Evolutionary conservation across 2,329 filamentous ascomycete genomes (phyloP).

Genomic region (Thielaviopsis ethacetica): DNA sequence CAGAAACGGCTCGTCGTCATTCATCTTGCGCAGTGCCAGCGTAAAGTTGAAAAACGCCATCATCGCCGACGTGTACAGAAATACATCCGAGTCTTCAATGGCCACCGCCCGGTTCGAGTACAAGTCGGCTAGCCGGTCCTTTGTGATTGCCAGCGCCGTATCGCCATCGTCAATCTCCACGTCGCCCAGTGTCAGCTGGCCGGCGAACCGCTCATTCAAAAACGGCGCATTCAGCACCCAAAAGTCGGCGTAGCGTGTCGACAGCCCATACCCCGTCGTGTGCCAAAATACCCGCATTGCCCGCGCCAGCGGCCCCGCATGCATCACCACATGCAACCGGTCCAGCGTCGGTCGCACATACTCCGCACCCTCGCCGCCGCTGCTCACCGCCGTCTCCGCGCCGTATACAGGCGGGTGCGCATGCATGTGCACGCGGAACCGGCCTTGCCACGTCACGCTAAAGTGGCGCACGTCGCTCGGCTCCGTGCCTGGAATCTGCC

Average conservation of each 20-base stretch:
- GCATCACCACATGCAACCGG: neutral
- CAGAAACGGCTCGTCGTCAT: neutral
- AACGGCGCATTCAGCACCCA: constrained; percentile 1
- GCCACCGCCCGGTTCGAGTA: neutral
- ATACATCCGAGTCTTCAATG: constrained; percentile 25
- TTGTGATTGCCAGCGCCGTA: neutral
- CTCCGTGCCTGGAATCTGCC: neutral
- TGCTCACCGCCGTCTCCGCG: neutral
- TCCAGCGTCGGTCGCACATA: neutral
- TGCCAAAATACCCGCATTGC: neutral
- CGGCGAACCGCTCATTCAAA: neutral
- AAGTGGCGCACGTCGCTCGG: neutral
- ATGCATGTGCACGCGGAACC: neutral
- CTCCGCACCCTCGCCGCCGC: neutral
- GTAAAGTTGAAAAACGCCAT: constrained; percentile 27
- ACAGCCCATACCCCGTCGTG: neutral
- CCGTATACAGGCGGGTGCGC: no score
- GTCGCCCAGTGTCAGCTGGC: neutral
- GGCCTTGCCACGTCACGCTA: neutral
- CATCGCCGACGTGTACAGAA: constrained; percentile 39
- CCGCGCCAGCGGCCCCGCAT: neutral
- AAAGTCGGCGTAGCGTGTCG: neutral
- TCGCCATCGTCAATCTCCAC: neutral
- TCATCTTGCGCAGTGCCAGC: neutral
- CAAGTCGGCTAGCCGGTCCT: constrained; percentile 1